Evolutionary conservation across 2,329 filamentous ascomycete species (phyloP), one percentile per base, ranked within the genome.

Genomic region (Arthrobotrys sinensis): DNA sequence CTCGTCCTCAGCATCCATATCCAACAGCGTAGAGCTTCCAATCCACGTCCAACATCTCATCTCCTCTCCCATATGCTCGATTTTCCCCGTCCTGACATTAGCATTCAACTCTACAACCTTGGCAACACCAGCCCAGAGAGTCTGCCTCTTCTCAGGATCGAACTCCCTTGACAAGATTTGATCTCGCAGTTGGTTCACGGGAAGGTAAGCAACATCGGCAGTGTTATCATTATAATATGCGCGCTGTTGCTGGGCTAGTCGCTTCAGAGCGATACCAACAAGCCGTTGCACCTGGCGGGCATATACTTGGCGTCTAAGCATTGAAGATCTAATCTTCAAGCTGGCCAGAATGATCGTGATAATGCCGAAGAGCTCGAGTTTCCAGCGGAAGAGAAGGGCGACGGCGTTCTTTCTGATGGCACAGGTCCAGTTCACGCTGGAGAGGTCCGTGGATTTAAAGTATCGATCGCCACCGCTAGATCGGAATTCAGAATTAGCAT

Each of bases 81-180:
- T 85, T 88, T 94, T 85, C 85, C 88, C 87, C 0, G 89, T 93
- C 48, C 96, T 89, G 14, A 99, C 92, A 82, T 99, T 99, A 77
- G 93, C 92, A 84, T 99, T 99, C 84, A 91, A 91, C 85, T 99
- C 96, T 0, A 99, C 94, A 65, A 98, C 91, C 64, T 87, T 89
- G 81, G 90, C 89, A 19, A 99, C 96, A 62, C 90, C 90, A 80
- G 90, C 88, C 96, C 96, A 99, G 63, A 99, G 87, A 70, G 90
- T 89, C 83, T 96, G 92, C 43, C 96, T 88, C 81, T 94, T 89
- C 7, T 88, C 87, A 19, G 94, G 88, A 2, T 89, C 91, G 83
- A 97, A 93, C 79, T 97, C 91, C 32, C 91, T 89, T 19, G 95
- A 88, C 45, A 99, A 87, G 2, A 99, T 91, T 82, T 98, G 95